These are phyloP conservation scores for Fonsecaea monophora DNA, from an alignment of 2,329 filamentous ascomycete genomes.

Conservation along the genomic window DNA sequence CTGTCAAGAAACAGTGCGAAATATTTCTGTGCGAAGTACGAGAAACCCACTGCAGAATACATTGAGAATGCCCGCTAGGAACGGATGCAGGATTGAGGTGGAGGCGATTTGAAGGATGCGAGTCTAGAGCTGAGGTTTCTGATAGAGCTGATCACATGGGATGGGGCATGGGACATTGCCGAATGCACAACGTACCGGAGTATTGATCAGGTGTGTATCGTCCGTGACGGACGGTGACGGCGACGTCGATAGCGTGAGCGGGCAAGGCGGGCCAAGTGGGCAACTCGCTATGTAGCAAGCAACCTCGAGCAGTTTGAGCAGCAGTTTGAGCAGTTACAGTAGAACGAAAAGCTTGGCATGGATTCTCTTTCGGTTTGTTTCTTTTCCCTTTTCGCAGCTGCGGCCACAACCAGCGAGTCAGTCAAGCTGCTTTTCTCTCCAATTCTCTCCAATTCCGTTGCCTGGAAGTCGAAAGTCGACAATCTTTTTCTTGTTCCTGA, in stretches of 20 bases:
- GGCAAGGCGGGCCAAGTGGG: neutral
- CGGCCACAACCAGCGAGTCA: neutral
- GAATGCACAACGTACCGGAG: neutral
- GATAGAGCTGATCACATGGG: neutral
- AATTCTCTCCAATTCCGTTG: conserved; percentile 22
- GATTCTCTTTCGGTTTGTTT: neutral
- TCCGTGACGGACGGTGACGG: neutral
- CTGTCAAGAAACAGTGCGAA: conserved; percentile 75
- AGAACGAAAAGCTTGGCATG: neutral
- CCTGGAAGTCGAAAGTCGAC: neutral
- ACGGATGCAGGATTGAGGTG: conserved; percentile 1
- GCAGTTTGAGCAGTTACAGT: too few species aligned
- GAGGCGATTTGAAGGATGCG: neutral
- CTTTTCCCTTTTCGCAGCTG: conserved; percentile 1
- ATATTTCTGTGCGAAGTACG: conserved; percentile 69
- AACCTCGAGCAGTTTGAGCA: too few species aligned
- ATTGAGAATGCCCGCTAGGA: conserved; percentile 33
- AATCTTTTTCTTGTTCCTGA: conserved; percentile 7
- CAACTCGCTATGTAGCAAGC: neutral
- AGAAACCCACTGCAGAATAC: conserved; percentile 45
- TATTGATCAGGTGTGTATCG: neutral
- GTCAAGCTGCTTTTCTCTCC: conserved; percentile 4
- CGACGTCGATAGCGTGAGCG: too few species aligned
- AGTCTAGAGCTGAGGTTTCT: neutral
- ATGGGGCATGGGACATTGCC: neutral